Evolutionary conservation across 306 rosid species (phyloP).

Genomic region (Biancaea sappan): DNA sequence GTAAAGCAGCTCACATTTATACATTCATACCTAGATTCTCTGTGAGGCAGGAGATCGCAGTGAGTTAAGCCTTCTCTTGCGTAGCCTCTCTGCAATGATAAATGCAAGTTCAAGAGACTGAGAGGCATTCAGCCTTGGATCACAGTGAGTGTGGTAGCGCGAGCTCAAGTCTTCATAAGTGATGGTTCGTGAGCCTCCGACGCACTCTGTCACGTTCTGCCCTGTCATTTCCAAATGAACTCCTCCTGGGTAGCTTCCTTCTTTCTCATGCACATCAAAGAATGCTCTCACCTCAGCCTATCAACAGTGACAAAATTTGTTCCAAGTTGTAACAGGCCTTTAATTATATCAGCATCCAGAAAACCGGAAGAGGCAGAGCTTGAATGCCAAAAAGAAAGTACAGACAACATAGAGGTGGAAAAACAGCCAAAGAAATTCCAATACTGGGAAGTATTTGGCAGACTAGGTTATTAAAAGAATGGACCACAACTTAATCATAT

Average conservation of each 20-base stretch:
- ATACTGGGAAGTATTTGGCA: slow-evolving; percentile 16
- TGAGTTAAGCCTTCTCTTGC: slow-evolving; percentile 53
- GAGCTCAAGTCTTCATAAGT: slow-evolving; percentile 62
- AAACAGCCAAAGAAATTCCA: slow-evolving; percentile 23
- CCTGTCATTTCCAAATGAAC: slow-evolving; percentile 62
- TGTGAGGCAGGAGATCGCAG: slow-evolving; percentile 13
- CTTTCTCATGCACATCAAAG: slow-evolving; percentile 60
- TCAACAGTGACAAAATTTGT: slow-evolving; percentile 4
- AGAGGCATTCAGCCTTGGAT: slow-evolving; percentile 60
- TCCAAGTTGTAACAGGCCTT: neutral
- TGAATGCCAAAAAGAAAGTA: slow-evolving; percentile 5
- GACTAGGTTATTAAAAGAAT: neutral
- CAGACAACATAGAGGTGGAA: neutral
- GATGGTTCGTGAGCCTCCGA: slow-evolving; percentile 54
- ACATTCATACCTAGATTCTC: slow-evolving; percentile 9
- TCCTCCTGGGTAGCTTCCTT: slow-evolving; percentile 58
- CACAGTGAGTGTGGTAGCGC: slow-evolving; percentile 61
- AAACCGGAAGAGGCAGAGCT: neutral
- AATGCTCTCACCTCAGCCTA: slow-evolving; percentile 63
- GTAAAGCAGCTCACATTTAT: neutral
- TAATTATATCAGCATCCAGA: neutral
- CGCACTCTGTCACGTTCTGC: slow-evolving; percentile 60
- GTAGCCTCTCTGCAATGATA: slow-evolving; percentile 47
- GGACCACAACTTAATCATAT: neutral
- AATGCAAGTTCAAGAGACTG: slow-evolving; percentile 63